Percentiles rank a stretch among this genome's conserved stretches.
Conservation (phyloP, 2,329 filamentous ascomycete species). For the Aspergillus intermedius region DNA sequence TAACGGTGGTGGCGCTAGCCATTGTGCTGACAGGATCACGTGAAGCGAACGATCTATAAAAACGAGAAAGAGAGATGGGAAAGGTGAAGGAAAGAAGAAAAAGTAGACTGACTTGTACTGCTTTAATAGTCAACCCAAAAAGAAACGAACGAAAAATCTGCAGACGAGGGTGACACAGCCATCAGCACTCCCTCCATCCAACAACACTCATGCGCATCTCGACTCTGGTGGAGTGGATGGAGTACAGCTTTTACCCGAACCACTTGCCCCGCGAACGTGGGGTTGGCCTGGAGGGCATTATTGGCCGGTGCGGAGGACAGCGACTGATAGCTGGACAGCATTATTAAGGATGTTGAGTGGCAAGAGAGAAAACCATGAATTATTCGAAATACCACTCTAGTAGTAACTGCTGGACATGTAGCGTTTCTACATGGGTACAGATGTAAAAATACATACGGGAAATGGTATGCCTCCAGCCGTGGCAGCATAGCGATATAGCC, state of each 20-base stretch:
- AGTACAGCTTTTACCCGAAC: neutral
- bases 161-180: neutral
- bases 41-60: conserved; percentile 1
- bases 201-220: conserved; percentile 1
- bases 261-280: conserved; percentile 1
- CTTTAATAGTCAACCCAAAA: neutral
- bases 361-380: too few species aligned
- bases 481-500: too few species aligned
- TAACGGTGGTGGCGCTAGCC: conserved; percentile 19
- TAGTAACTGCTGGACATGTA: too few species aligned
- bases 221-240: too few species aligned
- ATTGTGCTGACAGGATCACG: conserved; percentile 13
- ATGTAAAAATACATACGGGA: too few species aligned
- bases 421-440: too few species aligned
- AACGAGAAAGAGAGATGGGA: conserved; percentile 2
- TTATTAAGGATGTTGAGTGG: too few species aligned
- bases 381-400: too few species aligned
- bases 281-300: neutral
- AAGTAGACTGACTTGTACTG: conserved; percentile 1
- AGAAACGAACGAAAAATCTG: neutral
- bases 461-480: too few species aligned
- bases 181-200: neutral
- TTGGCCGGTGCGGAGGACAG: neutral
- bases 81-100: conserved; percentile 12
- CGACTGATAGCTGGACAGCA: too few species aligned